Evolutionary conservation across 1,284 basidiomycete species (phyloP).

Genomic region (Tylopilus sp.): DNA sequence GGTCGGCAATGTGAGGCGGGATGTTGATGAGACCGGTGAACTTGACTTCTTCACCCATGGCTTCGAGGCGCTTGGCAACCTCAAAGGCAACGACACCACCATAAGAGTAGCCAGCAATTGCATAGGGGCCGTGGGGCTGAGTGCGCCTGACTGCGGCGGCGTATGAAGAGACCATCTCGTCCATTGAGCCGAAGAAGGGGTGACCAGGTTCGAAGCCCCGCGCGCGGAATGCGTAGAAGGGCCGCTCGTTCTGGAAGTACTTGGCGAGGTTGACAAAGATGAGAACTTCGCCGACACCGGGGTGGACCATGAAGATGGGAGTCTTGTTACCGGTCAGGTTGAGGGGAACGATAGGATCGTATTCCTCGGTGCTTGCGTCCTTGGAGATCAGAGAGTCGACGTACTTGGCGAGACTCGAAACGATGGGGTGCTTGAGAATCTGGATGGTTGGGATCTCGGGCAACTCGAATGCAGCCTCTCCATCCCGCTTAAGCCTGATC

Average conservation of each 20-base stretch:
- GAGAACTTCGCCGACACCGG: slow-evolving; percentile 54
- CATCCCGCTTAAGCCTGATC: slow-evolving; percentile 42
- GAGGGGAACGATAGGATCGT: slow-evolving; percentile 48
- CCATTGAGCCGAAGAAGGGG: slow-evolving; percentile 46
- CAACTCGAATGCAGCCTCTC: slow-evolving; percentile 46
- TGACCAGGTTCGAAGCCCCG: slow-evolving; percentile 53
- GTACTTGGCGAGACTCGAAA: slow-evolving; percentile 43
- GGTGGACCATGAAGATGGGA: slow-evolving; percentile 55
- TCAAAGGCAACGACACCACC: slow-evolving; percentile 59
- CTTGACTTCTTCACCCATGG: slow-evolving; percentile 46
- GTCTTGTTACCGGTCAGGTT: slow-evolving; percentile 50
- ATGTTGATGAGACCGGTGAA: slow-evolving; percentile 54
- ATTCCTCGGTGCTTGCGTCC: slow-evolving; percentile 23
- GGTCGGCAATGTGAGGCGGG: slow-evolving; percentile 51
- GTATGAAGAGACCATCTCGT: slow-evolving; percentile 54
- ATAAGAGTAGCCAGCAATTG: slow-evolving; percentile 58
- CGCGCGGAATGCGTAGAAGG: slow-evolving; percentile 54
- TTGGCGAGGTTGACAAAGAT: slow-evolving; percentile 55
- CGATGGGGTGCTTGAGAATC: slow-evolving; percentile 49
- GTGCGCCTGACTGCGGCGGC: slow-evolving; percentile 45
- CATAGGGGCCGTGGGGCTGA: slow-evolving; percentile 54
- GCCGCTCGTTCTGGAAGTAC: slow-evolving; percentile 47
- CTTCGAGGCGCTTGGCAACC: slow-evolving; percentile 51
- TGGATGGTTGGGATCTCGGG: slow-evolving; percentile 50
- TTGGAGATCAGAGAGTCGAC: slow-evolving; percentile 27